A percentile compares a stretch with the other conserved stretches of the same genome.
phyloP scores from a whole-genome alignment of 176 grass and related monocot species.

The bread wheat (Triticum aestivum) region IWGSC_CS_RefSeq_v2.1 NC_057811.1:258696843-258697342 shows the following conservation, averaged over 20 bases:
- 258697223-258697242: background rate
- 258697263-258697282: too few relatives aligned
- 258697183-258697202: constrained; percentile 16
- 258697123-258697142: constrained; percentile 81
- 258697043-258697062: too few relatives aligned
- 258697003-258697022: constrained; percentile 85
- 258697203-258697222: background rate
- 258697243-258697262: background rate
- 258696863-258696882: too few relatives aligned
- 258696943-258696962: constrained; percentile 42
- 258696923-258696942: too few relatives aligned
- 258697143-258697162: constrained; percentile 77
- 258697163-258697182: constrained; percentile 89
- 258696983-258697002: constrained; percentile 82
- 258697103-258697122: constrained; percentile 10
- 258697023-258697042: background rate
- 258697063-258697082: too few relatives aligned
- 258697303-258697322: too few relatives aligned
- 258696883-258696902: too few relatives aligned
- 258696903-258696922: too few relatives aligned
- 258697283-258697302: too few relatives aligned
- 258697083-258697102: too few relatives aligned
- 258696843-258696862: too few relatives aligned
- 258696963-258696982: constrained; percentile 80
- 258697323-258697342: too few relatives aligned